Evolutionary conservation across 73 alveolate genomes (phyloP), one percentile per base, ranked within the genome.

Genomic region (Blepharisma stoltei): DNA sequence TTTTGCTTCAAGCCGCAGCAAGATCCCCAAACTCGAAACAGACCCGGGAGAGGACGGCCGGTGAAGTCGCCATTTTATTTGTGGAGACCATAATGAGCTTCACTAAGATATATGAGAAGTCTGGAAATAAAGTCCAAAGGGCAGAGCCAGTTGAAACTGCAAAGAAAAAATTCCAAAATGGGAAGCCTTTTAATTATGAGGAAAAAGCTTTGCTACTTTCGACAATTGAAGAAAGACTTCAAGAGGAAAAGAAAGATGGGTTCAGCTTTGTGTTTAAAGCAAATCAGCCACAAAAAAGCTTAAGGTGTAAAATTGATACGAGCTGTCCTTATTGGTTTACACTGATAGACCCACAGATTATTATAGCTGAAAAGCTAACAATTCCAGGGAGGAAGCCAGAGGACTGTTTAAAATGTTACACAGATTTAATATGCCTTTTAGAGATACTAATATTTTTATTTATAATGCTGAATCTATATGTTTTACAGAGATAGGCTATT

Each of bases 161-260:
- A 14, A 52, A 52, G 23, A 52, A 20, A 20, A 11, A 52, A 52
- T 14, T 14, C 23, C n/a, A 52, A 14, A 52, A 20, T 52, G 66
- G 23, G 23, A 60, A 38, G 23, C 73, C 73, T 20, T 60, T 60
- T 60, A 60, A 25, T 25, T 60, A 25, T 60, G 73, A 60, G 11
- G 73, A 60, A 25, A 14, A 25, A 60, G 14, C 45, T 25, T 14
- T 14, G 45, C 23, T 60, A 25, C 14, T 60, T 60, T 8, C 14
- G 11, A 38, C 23, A 8, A 11, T 60, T 20, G 73, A 60, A 60
- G 18, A 60, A 8, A 38, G 23, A 25, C 14, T 60, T 60, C 18
- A 60, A 60, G 23, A 60, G 5, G 23, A 14, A 11, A 11, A 4
- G 21, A 50, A 4, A 50, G 21, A 11, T 11, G 21, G 21, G n/a